phyloP scores from a whole-genome alignment of 352 stramenopile genomes.

The Pythium biforme region DNA sequence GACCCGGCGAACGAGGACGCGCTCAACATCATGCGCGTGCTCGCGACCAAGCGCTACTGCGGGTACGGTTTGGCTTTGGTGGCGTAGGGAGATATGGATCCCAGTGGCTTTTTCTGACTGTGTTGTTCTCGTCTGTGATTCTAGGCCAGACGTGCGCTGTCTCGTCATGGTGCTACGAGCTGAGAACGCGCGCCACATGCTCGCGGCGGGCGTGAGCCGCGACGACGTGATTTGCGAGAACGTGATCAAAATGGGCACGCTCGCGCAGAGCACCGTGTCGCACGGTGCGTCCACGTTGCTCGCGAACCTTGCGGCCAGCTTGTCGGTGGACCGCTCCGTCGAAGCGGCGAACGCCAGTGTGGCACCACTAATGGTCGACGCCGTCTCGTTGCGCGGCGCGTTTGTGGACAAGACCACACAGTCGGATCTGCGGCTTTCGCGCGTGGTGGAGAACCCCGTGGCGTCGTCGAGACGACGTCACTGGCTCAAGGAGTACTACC shows the following conservation, averaged over 20 bases:
- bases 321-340: constrained; percentile 48
- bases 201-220: constrained; percentile 66
- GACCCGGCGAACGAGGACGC: constrained; percentile 75
- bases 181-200: constrained; percentile 76
- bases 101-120: not conserved
- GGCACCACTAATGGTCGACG: not conserved
- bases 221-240: constrained; percentile 88
- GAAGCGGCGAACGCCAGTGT: constrained; percentile 8
- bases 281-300: constrained; percentile 84
- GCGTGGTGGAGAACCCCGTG: constrained; percentile 2
- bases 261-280: constrained; percentile 76
- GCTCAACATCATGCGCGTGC: constrained; percentile 83
- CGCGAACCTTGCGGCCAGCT: constrained; percentile 76
- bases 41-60: constrained; percentile 67
- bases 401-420: constrained; percentile 19
- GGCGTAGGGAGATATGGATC: too few species aligned
- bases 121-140: constrained; percentile 18
- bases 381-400: constrained; percentile 30
- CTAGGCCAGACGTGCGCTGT: constrained; percentile 57
- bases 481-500: constrained; percentile 79
- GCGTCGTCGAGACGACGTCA: constrained; percentile 14
- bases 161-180: constrained; percentile 75
- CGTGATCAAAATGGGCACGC: constrained; percentile 83
- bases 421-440: constrained; percentile 15
- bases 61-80: constrained; percentile 37